phyloP scores from a whole-genome alignment of 2,329 filamentous ascomycete species.

The Fusarium acutatum region DNA sequence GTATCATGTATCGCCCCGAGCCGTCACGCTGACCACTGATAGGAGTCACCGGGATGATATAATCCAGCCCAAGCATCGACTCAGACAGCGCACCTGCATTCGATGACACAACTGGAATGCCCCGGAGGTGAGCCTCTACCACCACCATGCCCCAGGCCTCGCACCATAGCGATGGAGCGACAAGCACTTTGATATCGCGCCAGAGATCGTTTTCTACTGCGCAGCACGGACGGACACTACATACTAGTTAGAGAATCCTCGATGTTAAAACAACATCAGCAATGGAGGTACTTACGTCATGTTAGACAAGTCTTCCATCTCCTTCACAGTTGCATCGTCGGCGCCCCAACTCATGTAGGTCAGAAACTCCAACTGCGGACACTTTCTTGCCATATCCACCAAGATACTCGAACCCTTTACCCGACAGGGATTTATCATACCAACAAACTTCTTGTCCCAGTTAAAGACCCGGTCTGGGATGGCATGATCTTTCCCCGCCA shows the following conservation, averaged over 20 bases:
- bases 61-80: not conserved
- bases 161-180: not conserved
- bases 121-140: not conserved
- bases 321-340: not conserved
- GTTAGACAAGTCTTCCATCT: not conserved
- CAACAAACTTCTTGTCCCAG: not conserved
- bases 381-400: not conserved
- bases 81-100: not conserved
- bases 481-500: not conserved
- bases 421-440: not conserved
- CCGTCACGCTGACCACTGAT: not conserved
- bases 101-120: not conserved
- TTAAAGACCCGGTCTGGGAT: not conserved
- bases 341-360: not conserved
- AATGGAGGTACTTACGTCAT: not conserved
- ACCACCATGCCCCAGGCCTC: slow-evolving; percentile 4
- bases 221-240: not conserved
- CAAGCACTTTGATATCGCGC: not conserved
- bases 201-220: not conserved
- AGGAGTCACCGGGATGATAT: not conserved
- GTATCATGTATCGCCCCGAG: not conserved
- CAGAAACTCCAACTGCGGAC: not conserved
- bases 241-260: rapidly evolving
- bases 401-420: not conserved
- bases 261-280: rapidly evolving